These are phyloP conservation scores for Corinectria fuckeliana DNA, from an alignment of 2,329 filamentous ascomycete genomes.

Conservation along the genomic window DNA sequence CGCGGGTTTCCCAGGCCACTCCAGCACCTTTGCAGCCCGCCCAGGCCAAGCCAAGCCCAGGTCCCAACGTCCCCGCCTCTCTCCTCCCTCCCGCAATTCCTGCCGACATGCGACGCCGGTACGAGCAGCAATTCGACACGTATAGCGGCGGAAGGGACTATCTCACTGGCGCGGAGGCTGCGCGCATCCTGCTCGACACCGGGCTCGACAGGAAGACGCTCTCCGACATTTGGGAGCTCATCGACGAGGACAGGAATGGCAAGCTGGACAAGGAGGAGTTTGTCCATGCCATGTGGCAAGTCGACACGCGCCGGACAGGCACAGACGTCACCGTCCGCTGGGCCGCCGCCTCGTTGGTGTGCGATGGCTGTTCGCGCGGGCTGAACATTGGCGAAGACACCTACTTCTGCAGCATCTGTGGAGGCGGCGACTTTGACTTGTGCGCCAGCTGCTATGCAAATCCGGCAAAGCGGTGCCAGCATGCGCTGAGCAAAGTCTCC, in stretches of 20 bases:
- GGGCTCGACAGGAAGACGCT: slow-evolving; percentile 7
- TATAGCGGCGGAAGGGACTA: neutral
- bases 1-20: neutral
- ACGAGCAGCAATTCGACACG: slow-evolving; percentile 8
- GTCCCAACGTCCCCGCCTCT: neutral
- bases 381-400: slow-evolving; percentile 12
- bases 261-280: slow-evolving; percentile 16
- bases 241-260: slow-evolving; percentile 13
- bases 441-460: slow-evolving; percentile 5
- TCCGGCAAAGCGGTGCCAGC: neutral
- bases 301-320: slow-evolving; percentile 9
- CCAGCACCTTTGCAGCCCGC: neutral
- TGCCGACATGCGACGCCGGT: neutral
- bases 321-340: slow-evolving; percentile 3
- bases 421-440: slow-evolving; percentile 14
- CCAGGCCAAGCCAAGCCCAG: neutral
- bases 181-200: slow-evolving; percentile 4
- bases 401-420: slow-evolving; percentile 12
- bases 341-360: neutral
- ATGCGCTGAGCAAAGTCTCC: neutral
- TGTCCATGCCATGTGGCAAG: slow-evolving; percentile 13
- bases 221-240: slow-evolving; percentile 14
- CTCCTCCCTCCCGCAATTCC: slow-evolving; percentile 1
- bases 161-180: neutral
- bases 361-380: slow-evolving; percentile 13